Percentiles rank a stretch among this genome's conserved stretches.
Evolutionary conservation across 2,329 filamentous ascomycete genomes (phyloP).

Genomic region (Nemania sp.): DNA sequence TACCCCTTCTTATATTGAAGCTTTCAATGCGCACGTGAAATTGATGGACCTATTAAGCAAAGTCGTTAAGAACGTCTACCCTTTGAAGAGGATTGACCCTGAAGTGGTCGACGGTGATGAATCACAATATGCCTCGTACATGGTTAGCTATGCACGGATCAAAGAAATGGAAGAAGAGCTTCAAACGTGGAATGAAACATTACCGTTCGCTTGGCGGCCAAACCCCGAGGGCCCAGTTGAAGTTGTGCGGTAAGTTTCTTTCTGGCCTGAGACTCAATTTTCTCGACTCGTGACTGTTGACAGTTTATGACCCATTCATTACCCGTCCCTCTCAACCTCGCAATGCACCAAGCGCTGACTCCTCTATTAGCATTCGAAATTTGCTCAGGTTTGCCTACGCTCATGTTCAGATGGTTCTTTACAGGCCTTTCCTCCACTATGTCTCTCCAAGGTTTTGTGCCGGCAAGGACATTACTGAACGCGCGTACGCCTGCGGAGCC

Average conservation of each 20-base stretch:
- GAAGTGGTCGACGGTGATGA: slow-evolving; percentile 47
- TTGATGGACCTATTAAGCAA: slow-evolving; percentile 68
- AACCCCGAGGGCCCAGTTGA: slow-evolving; percentile 76
- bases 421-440: slow-evolving; percentile 83
- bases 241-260: slow-evolving; percentile 69
- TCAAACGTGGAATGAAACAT: slow-evolving; percentile 64
- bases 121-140: slow-evolving; percentile 56
- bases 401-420: slow-evolving; percentile 81
- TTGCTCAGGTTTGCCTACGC: slow-evolving; percentile 79
- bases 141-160: slow-evolving; percentile 66
- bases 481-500: slow-evolving; percentile 75
- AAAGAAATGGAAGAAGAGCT: slow-evolving; percentile 68
- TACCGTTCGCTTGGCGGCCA: slow-evolving; percentile 79
- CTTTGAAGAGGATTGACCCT: slow-evolving; percentile 60
- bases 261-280: neutral
- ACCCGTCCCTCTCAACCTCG: neutral
- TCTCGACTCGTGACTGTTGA: neutral
- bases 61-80: slow-evolving; percentile 69
- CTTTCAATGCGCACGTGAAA: slow-evolving; percentile 68
- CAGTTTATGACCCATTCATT: neutral
- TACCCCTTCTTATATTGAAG: slow-evolving; percentile 63
- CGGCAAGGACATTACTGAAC: slow-evolving; percentile 67
- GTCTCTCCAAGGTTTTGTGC: slow-evolving; percentile 67
- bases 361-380: slow-evolving; percentile 63
- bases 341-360: slow-evolving; percentile 26